Conservation (phyloP, 2,329 filamentous ascomycete genomes). For the Aspergillus pseudoviridinutans region DNA sequence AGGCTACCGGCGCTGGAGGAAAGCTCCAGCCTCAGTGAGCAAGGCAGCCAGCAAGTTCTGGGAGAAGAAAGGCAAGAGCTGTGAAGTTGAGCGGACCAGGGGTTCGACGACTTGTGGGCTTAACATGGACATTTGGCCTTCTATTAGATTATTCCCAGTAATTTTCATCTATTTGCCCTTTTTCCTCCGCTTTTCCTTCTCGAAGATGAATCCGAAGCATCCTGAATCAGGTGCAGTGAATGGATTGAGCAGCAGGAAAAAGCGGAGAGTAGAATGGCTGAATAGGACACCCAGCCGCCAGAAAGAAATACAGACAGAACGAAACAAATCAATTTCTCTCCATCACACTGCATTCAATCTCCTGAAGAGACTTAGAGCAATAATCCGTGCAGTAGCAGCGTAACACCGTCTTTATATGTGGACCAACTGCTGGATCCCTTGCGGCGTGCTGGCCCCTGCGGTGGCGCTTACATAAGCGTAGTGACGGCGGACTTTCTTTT, state of each 20-base stretch:
- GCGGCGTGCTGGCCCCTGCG: neutral
- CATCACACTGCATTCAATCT: neutral
- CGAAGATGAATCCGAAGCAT: neutral
- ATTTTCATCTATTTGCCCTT: neutral
- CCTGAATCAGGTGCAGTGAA: neutral
- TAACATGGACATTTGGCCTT: too few relatives aligned
- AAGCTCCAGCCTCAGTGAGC: neutral
- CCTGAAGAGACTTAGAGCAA: neutral
- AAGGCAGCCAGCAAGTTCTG: neutral
- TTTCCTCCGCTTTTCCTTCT: too few relatives aligned
- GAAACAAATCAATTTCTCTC: neutral
- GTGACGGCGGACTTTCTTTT: neutral
- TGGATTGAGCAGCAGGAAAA: neutral
- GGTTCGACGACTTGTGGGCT: neutral
- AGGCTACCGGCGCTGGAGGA: constrained; percentile 10
- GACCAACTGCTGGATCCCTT: neutral
- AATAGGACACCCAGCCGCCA: neutral
- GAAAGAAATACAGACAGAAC: neutral
- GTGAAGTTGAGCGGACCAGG: neutral
- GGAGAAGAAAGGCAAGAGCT: constrained; percentile 13
- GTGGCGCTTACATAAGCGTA: neutral
- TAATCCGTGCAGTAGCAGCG: neutral
- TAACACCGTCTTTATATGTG: neutral
- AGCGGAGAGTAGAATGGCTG: neutral
- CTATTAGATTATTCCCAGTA: neutral